Evolutionary conservation across 805 yeast genomes (phyloP).

Genomic region (Cyberlindnera maritima): DNA sequence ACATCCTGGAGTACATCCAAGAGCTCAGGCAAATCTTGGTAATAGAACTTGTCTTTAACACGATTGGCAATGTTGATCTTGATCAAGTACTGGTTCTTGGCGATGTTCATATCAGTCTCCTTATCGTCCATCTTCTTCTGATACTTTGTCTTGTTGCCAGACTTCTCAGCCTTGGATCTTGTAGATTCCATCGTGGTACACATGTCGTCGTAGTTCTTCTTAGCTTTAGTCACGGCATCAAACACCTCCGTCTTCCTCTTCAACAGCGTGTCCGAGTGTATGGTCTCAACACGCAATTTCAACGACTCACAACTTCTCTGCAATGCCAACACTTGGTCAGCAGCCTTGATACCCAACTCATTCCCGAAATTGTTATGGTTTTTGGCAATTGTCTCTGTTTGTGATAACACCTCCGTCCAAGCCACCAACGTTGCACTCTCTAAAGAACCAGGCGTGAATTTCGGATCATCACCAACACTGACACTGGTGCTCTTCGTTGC

Average conservation of each 20-base stretch:
- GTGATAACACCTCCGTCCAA: conserved; percentile 85
- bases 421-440: conserved; percentile 85
- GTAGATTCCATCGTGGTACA: conserved; percentile 81
- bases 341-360: conserved; percentile 58
- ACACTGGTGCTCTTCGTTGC: conserved; percentile 63
- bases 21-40: conserved; percentile 90
- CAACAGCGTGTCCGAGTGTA: conserved; percentile 52
- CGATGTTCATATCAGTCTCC: conserved; percentile 77
- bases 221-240: conserved; percentile 37
- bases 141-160: conserved; percentile 47
- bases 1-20: conserved; percentile 82
- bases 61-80: conserved; percentile 84
- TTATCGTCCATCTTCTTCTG: conserved; percentile 52
- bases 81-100: conserved; percentile 82
- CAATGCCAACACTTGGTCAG: conserved; percentile 56
- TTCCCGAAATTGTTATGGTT: conserved; percentile 59
- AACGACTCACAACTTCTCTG: conserved; percentile 52
- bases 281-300: conserved; percentile 51
- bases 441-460: conserved; percentile 90
- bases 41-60: conserved; percentile 86
- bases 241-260: conserved; percentile 36
- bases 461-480: conserved; percentile 89
- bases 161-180: conserved; percentile 69
- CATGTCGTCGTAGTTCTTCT: conserved; percentile 73
- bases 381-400: conserved; percentile 75